Evolutionary conservation across 176 grass and related monocot species (phyloP), one percentile per base, ranked within the genome.

Genomic region (bread wheat (Triticum aestivum)): DNA sequence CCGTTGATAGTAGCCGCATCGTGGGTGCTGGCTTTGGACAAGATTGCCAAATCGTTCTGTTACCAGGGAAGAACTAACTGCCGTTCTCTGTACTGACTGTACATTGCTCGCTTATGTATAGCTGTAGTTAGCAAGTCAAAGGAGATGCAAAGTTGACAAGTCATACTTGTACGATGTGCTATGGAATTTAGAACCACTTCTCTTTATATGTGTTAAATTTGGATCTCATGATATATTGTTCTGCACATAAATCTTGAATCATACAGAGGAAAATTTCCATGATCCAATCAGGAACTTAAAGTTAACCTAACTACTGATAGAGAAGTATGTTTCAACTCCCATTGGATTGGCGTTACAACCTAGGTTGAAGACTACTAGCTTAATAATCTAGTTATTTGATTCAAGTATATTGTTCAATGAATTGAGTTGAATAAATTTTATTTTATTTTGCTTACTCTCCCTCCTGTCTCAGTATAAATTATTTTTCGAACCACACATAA

Each of bases 21-120:
- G 8, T 72, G 35, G 37, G 20, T 72, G 37, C 69, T 72, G 8
- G 69, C 69, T 73, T 91, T 87, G 76, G 84, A 77, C 24, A 71
- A 83, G 44, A 87, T 84, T 4, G 68, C 92, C 4, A 94, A 87
- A 63, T 73, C 61, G 11, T 94, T 94, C 71, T 87, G 84, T 89
- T 45, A 10, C 86, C 54, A 87, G 76, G 11, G 89, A 94, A 82
- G 92, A 94, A 18, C 83, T 89, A 11, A 15, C 11, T 6, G 39
- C n/a, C n/a, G 17, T 83, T 94, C 20, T 66, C 45, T 94, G 88
- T 63, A 89, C 79, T 91, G 37, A 66, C 65, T 91, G 88, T 69
- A 89, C 79, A 37, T 87, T 82, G 87, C 84, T 82, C 78, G 20
- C 44, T 52, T 33, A 34, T 56, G 47, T 6, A 32, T n/a, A 44